phyloP scores from a whole-genome alignment of 1,284 basidiomycete species.

The Trametes versicolor region DNA sequence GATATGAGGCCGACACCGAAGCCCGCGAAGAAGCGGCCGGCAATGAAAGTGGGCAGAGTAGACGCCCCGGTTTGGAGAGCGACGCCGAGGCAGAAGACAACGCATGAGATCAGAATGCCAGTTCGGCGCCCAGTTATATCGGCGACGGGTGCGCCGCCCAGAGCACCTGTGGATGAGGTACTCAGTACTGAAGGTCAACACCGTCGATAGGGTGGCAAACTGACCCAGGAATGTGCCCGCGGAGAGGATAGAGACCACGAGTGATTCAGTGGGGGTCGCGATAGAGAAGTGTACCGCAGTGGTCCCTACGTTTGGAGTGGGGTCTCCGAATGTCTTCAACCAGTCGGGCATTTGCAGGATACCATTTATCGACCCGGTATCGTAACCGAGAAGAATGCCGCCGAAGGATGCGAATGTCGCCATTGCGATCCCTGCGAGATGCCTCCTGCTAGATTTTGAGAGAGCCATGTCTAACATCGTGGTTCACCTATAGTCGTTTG shows the following conservation, averaged over 20 bases:
- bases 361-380: slow-evolving; percentile 80
- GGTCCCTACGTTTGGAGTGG: slow-evolving; percentile 34
- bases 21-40: slow-evolving; percentile 86
- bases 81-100: slow-evolving; percentile 73
- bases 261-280: slow-evolving; percentile 38
- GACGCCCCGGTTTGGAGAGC: slow-evolving; percentile 70
- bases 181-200: neutral
- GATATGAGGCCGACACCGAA: slow-evolving; percentile 82
- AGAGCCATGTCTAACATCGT: neutral
- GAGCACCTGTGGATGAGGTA: slow-evolving; percentile 39
- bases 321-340: slow-evolving; percentile 61
- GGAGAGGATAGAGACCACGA: slow-evolving; percentile 56
- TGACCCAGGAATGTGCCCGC: slow-evolving; percentile 56
- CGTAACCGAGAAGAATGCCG: slow-evolving; percentile 84
- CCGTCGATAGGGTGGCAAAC: slow-evolving; percentile 32
- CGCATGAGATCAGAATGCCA: slow-evolving; percentile 66
- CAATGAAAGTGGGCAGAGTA: slow-evolving; percentile 65
- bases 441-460: neutral
- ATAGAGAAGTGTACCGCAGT: slow-evolving; percentile 28
- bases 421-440: slow-evolving; percentile 60
- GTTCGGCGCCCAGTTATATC: slow-evolving; percentile 52
- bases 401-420: slow-evolving; percentile 83
- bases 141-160: slow-evolving; percentile 46
- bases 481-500: neutral
- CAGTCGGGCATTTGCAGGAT: slow-evolving; percentile 64